phyloP scores from a whole-genome alignment of 768 basidiomycete genomes.

The Termitomyces sp. region DNA sequence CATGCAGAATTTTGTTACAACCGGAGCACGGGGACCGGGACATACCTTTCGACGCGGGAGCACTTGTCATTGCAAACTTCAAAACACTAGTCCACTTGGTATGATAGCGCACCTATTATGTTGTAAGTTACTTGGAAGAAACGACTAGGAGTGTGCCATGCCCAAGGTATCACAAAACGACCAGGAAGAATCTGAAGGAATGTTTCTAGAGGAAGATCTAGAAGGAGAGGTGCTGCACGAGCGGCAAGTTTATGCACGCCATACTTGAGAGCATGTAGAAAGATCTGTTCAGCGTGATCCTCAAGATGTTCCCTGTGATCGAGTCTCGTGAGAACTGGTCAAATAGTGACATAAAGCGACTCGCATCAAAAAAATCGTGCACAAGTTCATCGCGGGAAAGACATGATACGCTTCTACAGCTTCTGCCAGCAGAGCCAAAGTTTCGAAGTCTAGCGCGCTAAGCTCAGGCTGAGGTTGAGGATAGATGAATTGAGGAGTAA shows the following conservation, averaged over 20 bases:
- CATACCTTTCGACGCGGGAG: neutral
- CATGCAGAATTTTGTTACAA: neutral
- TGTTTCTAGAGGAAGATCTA: constrained; percentile 2
- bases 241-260: neutral
- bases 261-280: constrained; percentile 5
- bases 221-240: neutral
- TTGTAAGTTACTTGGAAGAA: neutral
- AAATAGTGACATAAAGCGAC: neutral
- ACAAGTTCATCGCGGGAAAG: constrained; percentile 18
- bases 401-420: constrained; percentile 21
- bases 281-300: constrained; percentile 1
- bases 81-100: neutral
- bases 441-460: neutral
- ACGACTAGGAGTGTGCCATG: neutral
- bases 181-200: neutral
- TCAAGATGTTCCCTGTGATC: neutral
- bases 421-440: constrained; percentile 12
- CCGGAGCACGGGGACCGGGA: neutral
- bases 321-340: neutral
- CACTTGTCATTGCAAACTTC: neutral
- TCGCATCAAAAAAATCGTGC: constrained; percentile 13
- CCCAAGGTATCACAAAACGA: neutral
- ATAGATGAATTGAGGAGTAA: constrained; percentile 12
- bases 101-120: constrained; percentile 2
- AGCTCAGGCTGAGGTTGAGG: constrained; percentile 9